phyloP scores from a whole-genome alignment of 148 eudicot species.

The Fagopyrum esculentum region DNA sequence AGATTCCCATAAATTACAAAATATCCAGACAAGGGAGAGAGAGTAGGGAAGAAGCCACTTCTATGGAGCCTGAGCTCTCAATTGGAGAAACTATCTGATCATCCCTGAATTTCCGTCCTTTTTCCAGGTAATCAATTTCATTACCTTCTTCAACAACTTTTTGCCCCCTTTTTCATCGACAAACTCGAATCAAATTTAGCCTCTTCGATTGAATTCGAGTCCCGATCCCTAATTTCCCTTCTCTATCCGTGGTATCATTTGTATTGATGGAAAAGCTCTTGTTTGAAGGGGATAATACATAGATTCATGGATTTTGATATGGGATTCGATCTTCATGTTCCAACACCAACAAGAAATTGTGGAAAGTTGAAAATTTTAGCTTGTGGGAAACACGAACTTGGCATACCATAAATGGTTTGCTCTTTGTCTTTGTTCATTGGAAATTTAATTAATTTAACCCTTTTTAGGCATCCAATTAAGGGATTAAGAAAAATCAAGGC shows the following conservation, averaged over 20 bases:
- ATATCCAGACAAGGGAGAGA: not conserved
- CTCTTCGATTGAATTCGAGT: not conserved
- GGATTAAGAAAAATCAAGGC: not conserved
- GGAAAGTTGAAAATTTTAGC: not conserved
- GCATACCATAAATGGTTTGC: not conserved
- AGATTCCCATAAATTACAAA: conserved; percentile 4
- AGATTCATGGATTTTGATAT: not conserved
- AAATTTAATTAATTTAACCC: not conserved
- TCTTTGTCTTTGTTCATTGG: not conserved
- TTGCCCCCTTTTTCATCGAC: not conserved
- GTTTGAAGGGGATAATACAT: not conserved
- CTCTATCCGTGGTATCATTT: not conserved
- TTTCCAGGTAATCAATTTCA: conserved; percentile 10
- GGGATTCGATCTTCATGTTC: not conserved
- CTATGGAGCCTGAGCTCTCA: conserved; percentile 2
- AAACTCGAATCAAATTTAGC: not conserved
- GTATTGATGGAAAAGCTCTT: not conserved
- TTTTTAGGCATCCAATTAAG: not conserved
- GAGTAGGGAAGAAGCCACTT: conserved; percentile 3
- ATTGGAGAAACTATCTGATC: conserved; percentile 5
- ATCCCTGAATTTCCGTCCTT: not conserved
- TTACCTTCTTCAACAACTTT: not conserved
- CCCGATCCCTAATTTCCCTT: conserved; percentile 9
- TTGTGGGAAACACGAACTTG: not conserved
- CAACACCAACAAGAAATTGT: not conserved